Conservation (phyloP, 768 basidiomycete species). For the Suillus subaureus region DNA sequence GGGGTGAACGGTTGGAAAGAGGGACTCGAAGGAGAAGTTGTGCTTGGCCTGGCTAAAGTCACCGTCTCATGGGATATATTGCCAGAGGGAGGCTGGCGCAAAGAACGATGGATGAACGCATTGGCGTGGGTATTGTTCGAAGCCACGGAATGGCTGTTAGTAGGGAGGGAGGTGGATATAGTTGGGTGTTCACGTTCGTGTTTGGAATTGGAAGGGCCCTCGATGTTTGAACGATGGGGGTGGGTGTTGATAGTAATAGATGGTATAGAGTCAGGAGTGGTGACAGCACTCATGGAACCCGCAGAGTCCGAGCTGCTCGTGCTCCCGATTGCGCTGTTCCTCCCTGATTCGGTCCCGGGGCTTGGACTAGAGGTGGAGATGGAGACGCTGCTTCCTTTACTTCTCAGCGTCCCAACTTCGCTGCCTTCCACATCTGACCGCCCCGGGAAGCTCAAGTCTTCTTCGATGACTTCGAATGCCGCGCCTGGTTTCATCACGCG, state of each 20-base stretch:
- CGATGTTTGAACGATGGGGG: conserved; percentile 8
- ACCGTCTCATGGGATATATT: neutral
- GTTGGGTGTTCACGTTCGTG: conserved; percentile 13
- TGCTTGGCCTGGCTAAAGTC: neutral
- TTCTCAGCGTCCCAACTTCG: conserved; percentile 2
- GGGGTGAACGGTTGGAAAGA: neutral
- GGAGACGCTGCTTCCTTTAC: neutral
- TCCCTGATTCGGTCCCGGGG: neutral
- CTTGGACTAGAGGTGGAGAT: neutral
- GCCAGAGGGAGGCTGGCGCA: neutral
- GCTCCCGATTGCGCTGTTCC: neutral
- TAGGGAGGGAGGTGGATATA: neutral
- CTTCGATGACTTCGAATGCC: conserved; percentile 77
- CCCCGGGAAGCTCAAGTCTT: conserved; percentile 75
- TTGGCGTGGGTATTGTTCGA: neutral
- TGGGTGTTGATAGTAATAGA: too few species aligned
- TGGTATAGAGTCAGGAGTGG: neutral
- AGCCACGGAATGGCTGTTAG: neutral
- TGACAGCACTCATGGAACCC: neutral
- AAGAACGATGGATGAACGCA: neutral
- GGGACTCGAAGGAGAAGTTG: neutral
- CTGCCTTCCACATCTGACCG: conserved; percentile 22
- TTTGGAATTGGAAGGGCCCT: conserved; percentile 22
- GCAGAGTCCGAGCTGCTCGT: neutral
- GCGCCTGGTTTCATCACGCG: conserved; percentile 76